These are phyloP conservation scores for Nemania bipapillata DNA, from an alignment of 2,329 filamentous ascomycete species.

Conservation along the genomic window DNA sequence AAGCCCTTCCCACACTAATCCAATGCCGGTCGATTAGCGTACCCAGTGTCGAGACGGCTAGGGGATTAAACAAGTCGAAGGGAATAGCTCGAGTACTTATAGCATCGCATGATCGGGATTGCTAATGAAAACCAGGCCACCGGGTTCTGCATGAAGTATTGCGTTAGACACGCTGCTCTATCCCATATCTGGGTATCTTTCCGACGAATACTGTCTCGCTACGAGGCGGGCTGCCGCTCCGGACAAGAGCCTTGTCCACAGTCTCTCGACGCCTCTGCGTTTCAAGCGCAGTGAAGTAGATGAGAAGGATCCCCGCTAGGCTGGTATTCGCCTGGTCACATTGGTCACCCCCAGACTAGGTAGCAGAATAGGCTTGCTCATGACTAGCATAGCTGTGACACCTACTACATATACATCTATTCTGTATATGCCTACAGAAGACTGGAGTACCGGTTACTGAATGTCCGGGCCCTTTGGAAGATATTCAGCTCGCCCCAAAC, in stretches of 20 bases:
- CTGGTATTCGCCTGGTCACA: conserved; percentile 1
- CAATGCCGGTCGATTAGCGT: not conserved
- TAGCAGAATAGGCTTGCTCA: conserved; percentile 2
- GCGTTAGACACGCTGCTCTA: not conserved
- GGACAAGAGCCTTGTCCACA: not conserved
- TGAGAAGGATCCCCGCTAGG: conserved; percentile 17
- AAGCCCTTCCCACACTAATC: not conserved
- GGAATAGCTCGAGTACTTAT: too few species aligned
- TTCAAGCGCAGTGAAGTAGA: not conserved
- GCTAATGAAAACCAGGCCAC: not conserved
- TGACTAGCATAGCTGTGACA: conserved; percentile 2
- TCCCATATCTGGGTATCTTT: not conserved
- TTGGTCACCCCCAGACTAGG: not conserved
- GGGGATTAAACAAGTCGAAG: not conserved
- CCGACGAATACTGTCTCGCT: conserved; percentile 3
- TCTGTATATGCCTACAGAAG: too few species aligned
- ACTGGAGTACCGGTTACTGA: not conserved
- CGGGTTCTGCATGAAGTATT: not conserved
- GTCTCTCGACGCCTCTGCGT: not conserved
- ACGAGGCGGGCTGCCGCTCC: not conserved
- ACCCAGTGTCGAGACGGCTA: not conserved
- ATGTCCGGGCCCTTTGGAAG: conserved; percentile 2
- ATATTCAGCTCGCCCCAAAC: conserved; percentile 9
- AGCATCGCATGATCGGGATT: not conserved
- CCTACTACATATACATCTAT: not conserved